These are phyloP conservation scores for Syncephalis plumigaleata DNA, from an alignment of 371 early-diverging fungal genomes.

Conservation along the genomic window DNA sequence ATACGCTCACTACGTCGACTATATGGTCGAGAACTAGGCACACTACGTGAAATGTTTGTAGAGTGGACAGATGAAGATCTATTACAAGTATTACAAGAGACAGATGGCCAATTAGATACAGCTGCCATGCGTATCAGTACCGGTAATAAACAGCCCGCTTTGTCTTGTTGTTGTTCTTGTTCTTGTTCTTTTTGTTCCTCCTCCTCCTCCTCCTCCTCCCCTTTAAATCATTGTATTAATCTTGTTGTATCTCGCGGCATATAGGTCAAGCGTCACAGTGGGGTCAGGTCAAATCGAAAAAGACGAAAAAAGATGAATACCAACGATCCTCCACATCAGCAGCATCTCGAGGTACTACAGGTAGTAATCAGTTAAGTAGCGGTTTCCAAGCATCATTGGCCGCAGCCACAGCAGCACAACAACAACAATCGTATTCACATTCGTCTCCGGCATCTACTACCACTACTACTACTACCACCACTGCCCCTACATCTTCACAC, in stretches of 20 bases:
- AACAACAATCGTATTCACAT: no score
- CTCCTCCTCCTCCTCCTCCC: no score
- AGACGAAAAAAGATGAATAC: slow-evolving; percentile 19
- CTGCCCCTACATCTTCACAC: slow-evolving; percentile 8
- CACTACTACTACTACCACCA: slow-evolving; percentile 4
- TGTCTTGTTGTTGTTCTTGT: not conserved
- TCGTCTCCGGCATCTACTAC: no score
- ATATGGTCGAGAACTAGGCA: slow-evolving; percentile 43
- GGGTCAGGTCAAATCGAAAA: slow-evolving; percentile 81
- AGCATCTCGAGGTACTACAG: slow-evolving; percentile 11
- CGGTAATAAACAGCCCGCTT: slow-evolving; percentile 36
- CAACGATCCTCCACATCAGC: slow-evolving; percentile 3
- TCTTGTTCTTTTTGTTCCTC: no score
- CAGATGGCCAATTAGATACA: slow-evolving; percentile 65
- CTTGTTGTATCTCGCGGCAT: not conserved
- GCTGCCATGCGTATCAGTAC: slow-evolving; percentile 69
- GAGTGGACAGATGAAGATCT: slow-evolving; percentile 87
- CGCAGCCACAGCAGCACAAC: slow-evolving; percentile 3
- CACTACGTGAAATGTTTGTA: slow-evolving; percentile 65
- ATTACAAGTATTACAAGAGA: slow-evolving; percentile 66
- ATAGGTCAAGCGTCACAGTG: slow-evolving; percentile 73
- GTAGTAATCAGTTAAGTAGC: slow-evolving; percentile 8
- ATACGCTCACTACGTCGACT: slow-evolving; percentile 40
- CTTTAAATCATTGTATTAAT: no score
- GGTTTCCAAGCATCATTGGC: slow-evolving; percentile 5